Percentiles rank a stretch among this genome's conserved stretches.
Evolutionary conservation across 768 basidiomycete genomes (phyloP).

Genomic region (Strobilomyces confusus): DNA sequence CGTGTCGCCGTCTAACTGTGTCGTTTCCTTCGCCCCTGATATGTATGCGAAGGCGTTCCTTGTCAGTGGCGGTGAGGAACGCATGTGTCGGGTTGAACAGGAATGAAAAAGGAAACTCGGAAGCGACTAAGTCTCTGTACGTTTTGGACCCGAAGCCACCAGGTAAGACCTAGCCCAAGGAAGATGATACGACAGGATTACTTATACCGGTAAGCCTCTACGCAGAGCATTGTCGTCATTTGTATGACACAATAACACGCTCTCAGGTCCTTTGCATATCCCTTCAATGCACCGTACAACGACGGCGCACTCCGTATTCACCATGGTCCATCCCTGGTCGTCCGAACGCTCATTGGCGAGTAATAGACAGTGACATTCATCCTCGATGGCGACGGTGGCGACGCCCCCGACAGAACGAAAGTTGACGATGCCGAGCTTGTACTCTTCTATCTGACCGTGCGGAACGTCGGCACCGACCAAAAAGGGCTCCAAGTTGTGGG

Average conservation of each 20-base stretch:
- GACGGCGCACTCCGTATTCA: constrained; percentile 16
- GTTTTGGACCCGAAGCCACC: too few species aligned
- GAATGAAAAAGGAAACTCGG: too few species aligned
- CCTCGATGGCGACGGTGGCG: not conserved
- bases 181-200: not conserved
- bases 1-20: too few species aligned
- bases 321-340: constrained; percentile 12
- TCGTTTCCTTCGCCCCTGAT: too few species aligned
- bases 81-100: too few species aligned
- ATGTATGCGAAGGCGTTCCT: too few species aligned
- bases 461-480: constrained; percentile 5
- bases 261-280: not conserved
- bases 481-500: constrained; percentile 4
- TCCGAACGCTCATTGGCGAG: constrained; percentile 4
- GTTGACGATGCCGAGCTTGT: constrained; percentile 11
- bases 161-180: too few species aligned
- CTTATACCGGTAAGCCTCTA: not conserved
- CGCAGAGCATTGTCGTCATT: not conserved
- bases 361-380: constrained; percentile 11
- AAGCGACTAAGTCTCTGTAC: too few species aligned
- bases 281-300: constrained; percentile 7
- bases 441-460: not conserved
- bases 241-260: constrained; percentile 5
- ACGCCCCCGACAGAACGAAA: not conserved
- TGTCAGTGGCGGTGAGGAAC: too few species aligned